Conservation (phyloP, 805 yeast species). For the Priceomyces castillae region DNA sequence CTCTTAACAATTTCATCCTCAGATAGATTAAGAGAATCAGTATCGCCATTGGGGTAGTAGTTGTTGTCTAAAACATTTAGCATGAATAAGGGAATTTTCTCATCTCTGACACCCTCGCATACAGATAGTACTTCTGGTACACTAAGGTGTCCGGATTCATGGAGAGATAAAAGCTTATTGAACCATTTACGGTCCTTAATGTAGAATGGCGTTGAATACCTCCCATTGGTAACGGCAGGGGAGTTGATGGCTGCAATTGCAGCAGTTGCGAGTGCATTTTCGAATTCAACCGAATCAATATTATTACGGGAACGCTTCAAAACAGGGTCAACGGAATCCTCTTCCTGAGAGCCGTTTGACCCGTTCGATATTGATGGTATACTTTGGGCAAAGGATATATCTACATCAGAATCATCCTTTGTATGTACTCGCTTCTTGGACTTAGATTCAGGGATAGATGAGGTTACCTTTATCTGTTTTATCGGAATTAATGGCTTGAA, state of each 20-base stretch:
- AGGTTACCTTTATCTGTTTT: slow-evolving; percentile 12
- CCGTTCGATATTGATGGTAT: slow-evolving; percentile 5
- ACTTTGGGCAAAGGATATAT: slow-evolving; percentile 8
- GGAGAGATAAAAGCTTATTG: slow-evolving; percentile 27
- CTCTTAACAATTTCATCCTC: slow-evolving; percentile 32
- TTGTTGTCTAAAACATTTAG: slow-evolving; percentile 32
- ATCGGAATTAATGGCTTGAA: slow-evolving; percentile 24
- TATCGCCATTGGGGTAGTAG: slow-evolving; percentile 22
- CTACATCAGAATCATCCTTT: slow-evolving; percentile 7
- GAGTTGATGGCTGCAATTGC: slow-evolving; percentile 33
- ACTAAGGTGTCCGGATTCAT: slow-evolving; percentile 24
- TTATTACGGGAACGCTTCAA: slow-evolving; percentile 22
- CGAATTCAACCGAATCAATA: slow-evolving; percentile 19
- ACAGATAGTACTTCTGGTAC: slow-evolving; percentile 31
- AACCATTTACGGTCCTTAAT: slow-evolving; percentile 38
- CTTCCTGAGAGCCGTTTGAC: slow-evolving; percentile 11
- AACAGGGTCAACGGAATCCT: slow-evolving; percentile 29
- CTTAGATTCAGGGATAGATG: slow-evolving; percentile 7
- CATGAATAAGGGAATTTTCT: slow-evolving; percentile 36
- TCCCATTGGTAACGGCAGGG: slow-evolving; percentile 23
- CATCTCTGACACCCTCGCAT: slow-evolving; percentile 37
- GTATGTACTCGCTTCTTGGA: slow-evolving; percentile 13
- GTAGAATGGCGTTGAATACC: slow-evolving; percentile 25
- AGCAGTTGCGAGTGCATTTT: slow-evolving; percentile 26
- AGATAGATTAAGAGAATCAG: slow-evolving; percentile 14